Percentiles rank a stretch among this genome's conserved stretches.
Evolutionary conservation across 192 early-diverging fungal genomes (phyloP).

Genomic region (Coemansia sp.): DNA sequence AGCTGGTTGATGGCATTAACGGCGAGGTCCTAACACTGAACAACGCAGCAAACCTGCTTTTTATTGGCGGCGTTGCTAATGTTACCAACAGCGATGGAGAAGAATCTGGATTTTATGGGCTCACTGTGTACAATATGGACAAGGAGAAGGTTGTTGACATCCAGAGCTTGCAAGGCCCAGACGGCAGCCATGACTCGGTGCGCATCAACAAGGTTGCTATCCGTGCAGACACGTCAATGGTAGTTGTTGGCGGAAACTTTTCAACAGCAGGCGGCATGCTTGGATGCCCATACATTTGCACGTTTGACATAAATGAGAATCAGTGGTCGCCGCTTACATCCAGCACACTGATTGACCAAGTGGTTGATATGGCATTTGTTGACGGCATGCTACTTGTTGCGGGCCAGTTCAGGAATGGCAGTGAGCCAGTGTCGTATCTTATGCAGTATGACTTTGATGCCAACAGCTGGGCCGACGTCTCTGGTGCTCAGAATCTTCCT

Average conservation of each 20-base stretch:
- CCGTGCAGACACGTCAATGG: conserved; percentile 47
- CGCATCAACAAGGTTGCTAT: conserved; percentile 50
- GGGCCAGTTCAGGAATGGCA: conserved; percentile 60
- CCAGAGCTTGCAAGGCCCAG: conserved; percentile 28
- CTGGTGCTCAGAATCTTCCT: conserved; percentile 44
- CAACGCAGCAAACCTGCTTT: conserved; percentile 57
- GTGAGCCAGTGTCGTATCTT: conserved; percentile 42
- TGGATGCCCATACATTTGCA: conserved; percentile 49
- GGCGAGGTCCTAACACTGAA: conserved; percentile 58
- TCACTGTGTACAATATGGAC: conserved; percentile 57
- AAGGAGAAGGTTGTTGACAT: conserved; percentile 14
- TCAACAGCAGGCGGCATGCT: conserved; percentile 39
- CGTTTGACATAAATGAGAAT: conserved; percentile 47
- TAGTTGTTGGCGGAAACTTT: conserved; percentile 56
- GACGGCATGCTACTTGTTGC: conserved; percentile 53
- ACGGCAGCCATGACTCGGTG: conserved; percentile 17
- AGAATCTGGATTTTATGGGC: conserved; percentile 38
- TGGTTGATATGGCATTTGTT: conserved; percentile 47
- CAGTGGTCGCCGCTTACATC: conserved; percentile 54
- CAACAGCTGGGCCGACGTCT: conserved; percentile 51
- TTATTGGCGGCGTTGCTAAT: conserved; percentile 59
- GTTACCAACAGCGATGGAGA: conserved; percentile 7
- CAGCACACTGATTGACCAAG: conserved; percentile 35
- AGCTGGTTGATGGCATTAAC: conserved; percentile 33
- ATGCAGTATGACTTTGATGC: conserved; percentile 56